Evolutionary conservation across 495 filamentous ascomycete genomes (phyloP).

Genomic region (Friedmanniomyces endolithicus): DNA sequence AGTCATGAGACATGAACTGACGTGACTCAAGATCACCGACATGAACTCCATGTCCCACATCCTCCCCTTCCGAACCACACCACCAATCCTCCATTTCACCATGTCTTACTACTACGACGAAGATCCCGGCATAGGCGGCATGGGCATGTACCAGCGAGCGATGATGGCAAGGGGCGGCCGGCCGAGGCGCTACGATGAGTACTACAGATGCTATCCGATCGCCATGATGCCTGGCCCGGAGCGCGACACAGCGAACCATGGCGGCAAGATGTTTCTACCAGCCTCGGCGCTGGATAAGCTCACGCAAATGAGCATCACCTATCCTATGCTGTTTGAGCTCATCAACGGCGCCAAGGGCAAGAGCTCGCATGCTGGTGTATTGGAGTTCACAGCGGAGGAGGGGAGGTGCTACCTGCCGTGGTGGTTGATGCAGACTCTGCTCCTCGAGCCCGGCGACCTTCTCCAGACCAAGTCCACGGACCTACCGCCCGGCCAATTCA

Average conservation of each 20-base stretch:
- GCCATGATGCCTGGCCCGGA: slow-evolving; percentile 90
- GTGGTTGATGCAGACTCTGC: slow-evolving; percentile 93
- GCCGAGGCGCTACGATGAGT: slow-evolving; percentile 80
- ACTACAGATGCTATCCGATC: slow-evolving; percentile 89
- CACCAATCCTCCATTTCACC: too few relatives aligned
- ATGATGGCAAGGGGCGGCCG: slow-evolving; percentile 29
- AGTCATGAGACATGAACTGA: too few relatives aligned
- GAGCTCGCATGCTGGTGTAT: slow-evolving; percentile 80
- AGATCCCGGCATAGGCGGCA: slow-evolving; percentile 22
- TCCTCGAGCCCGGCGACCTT: slow-evolving; percentile 81
- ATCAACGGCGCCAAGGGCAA: slow-evolving; percentile 69
- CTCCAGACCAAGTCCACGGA: slow-evolving; percentile 90
- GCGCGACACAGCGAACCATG: slow-evolving; percentile 80
- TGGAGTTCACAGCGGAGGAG: slow-evolving; percentile 96
- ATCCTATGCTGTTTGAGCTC: slow-evolving; percentile 93
- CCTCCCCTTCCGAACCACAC: too few relatives aligned
- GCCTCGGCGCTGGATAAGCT: slow-evolving; percentile 92
- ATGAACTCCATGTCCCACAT: not conserved
- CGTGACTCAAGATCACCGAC: not conserved
- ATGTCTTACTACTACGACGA: slow-evolving; percentile 23
- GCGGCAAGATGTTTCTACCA: slow-evolving; percentile 93
- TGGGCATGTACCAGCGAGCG: slow-evolving; percentile 31
- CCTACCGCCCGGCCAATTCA: slow-evolving; percentile 72
- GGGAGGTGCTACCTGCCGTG: slow-evolving; percentile 90
- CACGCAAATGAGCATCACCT: slow-evolving; percentile 89